Conservation (phyloP, 306 rosid species). For the Purshia tridentata region DNA sequence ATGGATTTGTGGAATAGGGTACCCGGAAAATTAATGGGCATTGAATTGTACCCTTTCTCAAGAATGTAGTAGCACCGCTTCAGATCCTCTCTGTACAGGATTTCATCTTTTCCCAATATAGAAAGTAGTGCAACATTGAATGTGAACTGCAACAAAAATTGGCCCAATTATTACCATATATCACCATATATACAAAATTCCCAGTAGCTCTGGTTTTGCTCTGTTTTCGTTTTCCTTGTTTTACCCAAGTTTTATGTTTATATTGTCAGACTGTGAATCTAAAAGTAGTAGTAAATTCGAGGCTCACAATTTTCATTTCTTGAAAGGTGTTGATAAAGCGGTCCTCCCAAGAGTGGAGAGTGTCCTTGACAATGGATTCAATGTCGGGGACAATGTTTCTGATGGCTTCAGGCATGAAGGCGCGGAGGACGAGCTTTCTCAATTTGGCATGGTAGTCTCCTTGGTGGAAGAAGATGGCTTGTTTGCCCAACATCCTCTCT, state of each 20-base stretch:
- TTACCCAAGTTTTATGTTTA: too few species aligned
- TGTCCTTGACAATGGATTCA: slow-evolving; percentile 65
- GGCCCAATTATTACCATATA: not conserved
- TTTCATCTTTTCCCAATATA: slow-evolving; percentile 78
- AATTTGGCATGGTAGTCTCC: slow-evolving; percentile 88
- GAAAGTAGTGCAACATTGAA: slow-evolving; percentile 88
- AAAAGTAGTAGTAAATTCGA: too few species aligned
- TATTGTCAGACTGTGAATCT: too few species aligned
- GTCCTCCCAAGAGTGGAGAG: slow-evolving; percentile 69
- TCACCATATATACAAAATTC: not conserved
- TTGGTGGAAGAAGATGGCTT: slow-evolving; percentile 90
- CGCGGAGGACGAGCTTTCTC: slow-evolving; percentile 81
- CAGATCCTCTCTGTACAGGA: slow-evolving; percentile 68
- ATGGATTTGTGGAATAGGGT: slow-evolving; percentile 87
- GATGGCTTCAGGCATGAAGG: slow-evolving; percentile 77
- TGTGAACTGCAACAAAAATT: slow-evolving; percentile 53
- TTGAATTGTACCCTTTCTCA: slow-evolving; percentile 91
- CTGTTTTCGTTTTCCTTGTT: not conserved
- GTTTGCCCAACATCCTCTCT: slow-evolving; percentile 94
- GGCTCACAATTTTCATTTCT: slow-evolving; percentile 84
- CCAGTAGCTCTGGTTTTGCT: slow-evolving; percentile 15
- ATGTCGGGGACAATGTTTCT: slow-evolving; percentile 46
- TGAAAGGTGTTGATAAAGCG: slow-evolving; percentile 66
- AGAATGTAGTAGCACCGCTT: slow-evolving; percentile 78
- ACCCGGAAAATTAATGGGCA: slow-evolving; percentile 84